Conservation (phyloP, 1,284 basidiomycete genomes). For the Coniferiporia weirii region DNA sequence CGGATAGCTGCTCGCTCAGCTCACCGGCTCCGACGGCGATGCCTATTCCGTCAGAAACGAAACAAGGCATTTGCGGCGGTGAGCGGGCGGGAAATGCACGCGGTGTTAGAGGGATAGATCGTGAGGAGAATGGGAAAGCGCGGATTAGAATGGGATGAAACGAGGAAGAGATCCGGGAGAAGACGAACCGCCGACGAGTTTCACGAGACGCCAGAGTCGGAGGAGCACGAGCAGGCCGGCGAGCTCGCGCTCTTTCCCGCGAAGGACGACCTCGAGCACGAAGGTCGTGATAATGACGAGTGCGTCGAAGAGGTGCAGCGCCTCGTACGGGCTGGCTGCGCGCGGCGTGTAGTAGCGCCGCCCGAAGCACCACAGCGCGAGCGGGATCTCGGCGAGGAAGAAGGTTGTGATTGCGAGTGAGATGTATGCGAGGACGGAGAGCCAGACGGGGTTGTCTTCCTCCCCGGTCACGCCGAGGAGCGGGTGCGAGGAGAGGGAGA, state of each 20-base stretch:
- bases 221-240: conserved; percentile 64
- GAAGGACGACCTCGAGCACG: conserved; percentile 60
- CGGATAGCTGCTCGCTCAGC: conserved; percentile 47
- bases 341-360: conserved; percentile 45
- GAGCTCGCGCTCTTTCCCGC: conserved; percentile 63
- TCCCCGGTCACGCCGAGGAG: neutral
- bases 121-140: neutral
- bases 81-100: too few species aligned
- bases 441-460: conserved; percentile 49
- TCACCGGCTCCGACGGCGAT: conserved; percentile 73
- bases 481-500: neutral
- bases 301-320: conserved; percentile 69
- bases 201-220: conserved; percentile 74
- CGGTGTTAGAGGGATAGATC: neutral
- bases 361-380: conserved; percentile 62
- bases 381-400: conserved; percentile 73
- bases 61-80: neutral
- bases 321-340: conserved; percentile 39
- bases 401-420: conserved; percentile 64
- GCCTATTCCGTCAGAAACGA: conserved; percentile 34
- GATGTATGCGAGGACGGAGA: conserved; percentile 53
- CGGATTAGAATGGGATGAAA: neutral
- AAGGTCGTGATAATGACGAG: conserved; percentile 67
- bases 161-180: neutral
- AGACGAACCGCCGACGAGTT: conserved; percentile 65